Evolutionary conservation across 768 basidiomycete genomes (phyloP).

Genomic region (Boletus huronensis): DNA sequence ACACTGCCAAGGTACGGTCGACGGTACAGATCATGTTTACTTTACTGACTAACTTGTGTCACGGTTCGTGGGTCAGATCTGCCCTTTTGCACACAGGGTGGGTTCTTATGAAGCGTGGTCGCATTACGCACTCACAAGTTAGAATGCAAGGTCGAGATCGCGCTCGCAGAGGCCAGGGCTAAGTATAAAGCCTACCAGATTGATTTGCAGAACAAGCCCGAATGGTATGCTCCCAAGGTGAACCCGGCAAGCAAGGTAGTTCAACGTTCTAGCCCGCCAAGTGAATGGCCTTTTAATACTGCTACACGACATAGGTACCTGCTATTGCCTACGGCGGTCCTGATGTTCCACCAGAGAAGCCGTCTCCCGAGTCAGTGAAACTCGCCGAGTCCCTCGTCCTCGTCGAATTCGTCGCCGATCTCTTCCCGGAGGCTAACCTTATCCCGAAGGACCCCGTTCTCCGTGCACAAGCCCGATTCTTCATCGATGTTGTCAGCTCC

Average conservation of each 20-base stretch:
- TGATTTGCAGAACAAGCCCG: slow-evolving; percentile 62
- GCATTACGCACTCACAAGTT: neutral
- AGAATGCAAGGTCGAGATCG: slow-evolving; percentile 49
- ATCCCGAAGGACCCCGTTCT: slow-evolving; percentile 53
- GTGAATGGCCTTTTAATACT: neutral
- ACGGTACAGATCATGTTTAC: neutral
- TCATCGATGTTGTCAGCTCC: slow-evolving; percentile 52
- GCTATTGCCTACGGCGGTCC: slow-evolving; percentile 61
- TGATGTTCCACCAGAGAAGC: slow-evolving; percentile 47
- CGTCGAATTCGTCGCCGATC: slow-evolving; percentile 63
- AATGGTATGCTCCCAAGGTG: slow-evolving; percentile 62
- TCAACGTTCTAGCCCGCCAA: neutral
- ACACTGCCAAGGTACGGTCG: slow-evolving; percentile 43
- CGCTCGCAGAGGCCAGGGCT: slow-evolving; percentile 53
- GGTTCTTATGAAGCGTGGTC: neutral
- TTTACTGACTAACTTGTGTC: neutral
- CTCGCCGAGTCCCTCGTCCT: slow-evolving; percentile 64
- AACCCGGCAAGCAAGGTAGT: slow-evolving; percentile 64
- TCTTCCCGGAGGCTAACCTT: slow-evolving; percentile 45
- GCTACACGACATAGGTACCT: slow-evolving; percentile 8
- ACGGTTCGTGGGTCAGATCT: slow-evolving; percentile 36
- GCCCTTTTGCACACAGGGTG: slow-evolving; percentile 60
- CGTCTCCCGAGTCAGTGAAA: slow-evolving; percentile 58
- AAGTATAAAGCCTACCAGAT: slow-evolving; percentile 52
- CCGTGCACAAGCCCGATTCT: slow-evolving; percentile 60